A percentile compares a stretch with the other conserved stretches of the same genome.
Evolutionary conservation across 306 rosid species (phyloP).

Genomic region (Ziziphus jujuba): DNA sequence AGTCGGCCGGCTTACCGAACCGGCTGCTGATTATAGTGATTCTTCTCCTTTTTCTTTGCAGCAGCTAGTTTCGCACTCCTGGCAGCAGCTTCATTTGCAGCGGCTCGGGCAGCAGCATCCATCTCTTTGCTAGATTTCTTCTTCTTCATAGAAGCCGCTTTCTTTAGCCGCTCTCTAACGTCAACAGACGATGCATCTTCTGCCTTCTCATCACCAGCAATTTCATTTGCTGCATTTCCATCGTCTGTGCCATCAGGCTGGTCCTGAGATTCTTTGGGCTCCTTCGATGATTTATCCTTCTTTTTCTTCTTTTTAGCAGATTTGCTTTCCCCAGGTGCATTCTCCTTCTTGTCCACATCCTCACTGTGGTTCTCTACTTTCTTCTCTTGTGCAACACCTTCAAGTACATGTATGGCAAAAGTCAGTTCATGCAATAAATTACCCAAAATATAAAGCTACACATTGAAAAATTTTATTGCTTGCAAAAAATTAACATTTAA

Average conservation of each 20-base stretch:
- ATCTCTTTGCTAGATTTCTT: constrained; percentile 73
- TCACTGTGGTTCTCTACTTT: constrained; percentile 36
- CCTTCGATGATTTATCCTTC: constrained; percentile 71
- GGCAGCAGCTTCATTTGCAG: constrained; percentile 72
- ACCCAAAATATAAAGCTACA: not conserved
- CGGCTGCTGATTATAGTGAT: constrained; percentile 75
- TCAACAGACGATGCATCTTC: constrained; percentile 49
- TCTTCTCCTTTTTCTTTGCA: constrained; percentile 77
- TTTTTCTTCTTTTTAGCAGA: constrained; percentile 68
- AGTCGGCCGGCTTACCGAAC: constrained; percentile 54
- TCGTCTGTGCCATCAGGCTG: constrained; percentile 35
- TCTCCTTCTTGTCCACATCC: constrained; percentile 54
- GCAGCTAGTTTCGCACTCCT: constrained; percentile 68
- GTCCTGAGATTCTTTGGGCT: constrained; percentile 55
- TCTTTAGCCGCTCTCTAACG: constrained; percentile 79
- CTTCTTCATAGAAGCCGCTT: constrained; percentile 66
- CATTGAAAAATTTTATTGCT: not conserved
- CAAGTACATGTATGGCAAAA: not conserved
- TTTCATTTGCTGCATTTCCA: constrained; percentile 35
- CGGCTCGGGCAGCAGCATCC: constrained; percentile 78
- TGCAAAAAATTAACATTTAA: constrained; percentile 5
- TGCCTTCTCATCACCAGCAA: constrained; percentile 42
- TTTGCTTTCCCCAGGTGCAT: constrained; percentile 54
- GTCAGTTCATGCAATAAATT: not conserved
- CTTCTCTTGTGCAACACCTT: constrained; percentile 40